Percentiles rank a stretch among this genome's conserved stretches.
These are phyloP conservation scores for Volvox carteri DNA, from an alignment of 163 green algal genomes.

Conservation along the genomic window DNA sequence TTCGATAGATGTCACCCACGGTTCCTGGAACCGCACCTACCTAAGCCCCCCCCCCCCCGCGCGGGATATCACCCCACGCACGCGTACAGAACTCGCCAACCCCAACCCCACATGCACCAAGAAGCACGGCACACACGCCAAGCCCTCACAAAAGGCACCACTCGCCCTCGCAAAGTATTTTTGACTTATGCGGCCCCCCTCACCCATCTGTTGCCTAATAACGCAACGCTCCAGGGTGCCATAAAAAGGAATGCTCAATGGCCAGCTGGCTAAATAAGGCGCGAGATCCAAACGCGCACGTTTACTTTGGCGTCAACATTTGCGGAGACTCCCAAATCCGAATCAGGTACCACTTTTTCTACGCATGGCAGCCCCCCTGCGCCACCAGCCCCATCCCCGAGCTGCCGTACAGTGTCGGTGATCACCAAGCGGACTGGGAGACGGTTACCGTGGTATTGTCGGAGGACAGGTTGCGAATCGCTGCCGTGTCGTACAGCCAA, in stretches of 20 bases:
- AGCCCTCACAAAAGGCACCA: neutral
- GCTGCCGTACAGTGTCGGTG: neutral
- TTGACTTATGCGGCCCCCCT: neutral
- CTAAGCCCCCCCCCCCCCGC: too few relatives aligned
- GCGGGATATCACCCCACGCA: too few relatives aligned
- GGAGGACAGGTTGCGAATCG: neutral
- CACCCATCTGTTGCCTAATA: neutral
- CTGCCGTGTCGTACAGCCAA: neutral
- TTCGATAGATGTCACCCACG: too few relatives aligned
- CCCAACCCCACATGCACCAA: too few relatives aligned
- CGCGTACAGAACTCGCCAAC: too few relatives aligned
- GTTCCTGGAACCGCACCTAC: too few relatives aligned
- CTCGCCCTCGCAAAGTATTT: neutral
- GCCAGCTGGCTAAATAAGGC: neutral
- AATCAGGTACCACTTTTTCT: slow-evolving; percentile 7
- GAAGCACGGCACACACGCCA: neutral
- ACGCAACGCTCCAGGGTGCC: neutral
- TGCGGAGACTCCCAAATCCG: neutral
- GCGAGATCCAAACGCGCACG: neutral
- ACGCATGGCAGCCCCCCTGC: slow-evolving; percentile 17
- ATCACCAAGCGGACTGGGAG: neutral
- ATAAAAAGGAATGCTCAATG: neutral
- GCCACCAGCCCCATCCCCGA: neutral
- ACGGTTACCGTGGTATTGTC: neutral
- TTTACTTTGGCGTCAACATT: neutral